Conservation (phyloP, 345 rosid species). For the Populus euphratica region DNA sequence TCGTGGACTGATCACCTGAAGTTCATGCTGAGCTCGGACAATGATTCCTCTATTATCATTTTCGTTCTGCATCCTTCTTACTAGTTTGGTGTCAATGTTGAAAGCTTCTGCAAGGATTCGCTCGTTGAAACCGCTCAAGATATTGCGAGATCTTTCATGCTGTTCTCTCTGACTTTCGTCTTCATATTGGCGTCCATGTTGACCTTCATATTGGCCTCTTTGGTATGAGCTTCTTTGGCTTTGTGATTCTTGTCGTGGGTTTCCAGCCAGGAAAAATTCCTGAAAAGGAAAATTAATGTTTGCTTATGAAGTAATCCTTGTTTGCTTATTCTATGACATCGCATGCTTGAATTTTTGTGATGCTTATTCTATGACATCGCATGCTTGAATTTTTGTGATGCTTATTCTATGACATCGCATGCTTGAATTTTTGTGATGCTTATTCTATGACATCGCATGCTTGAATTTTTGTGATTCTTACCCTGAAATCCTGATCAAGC, state of each 20-base stretch:
- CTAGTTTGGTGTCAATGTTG: background rate
- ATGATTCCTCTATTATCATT: background rate
- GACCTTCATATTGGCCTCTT: background rate
- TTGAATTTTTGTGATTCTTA: background rate
- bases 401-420: too few species aligned
- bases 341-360: background rate
- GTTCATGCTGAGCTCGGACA: background rate
- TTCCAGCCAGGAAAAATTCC: slow-evolving; percentile 52
- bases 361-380: too few species aligned
- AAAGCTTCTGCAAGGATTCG: slow-evolving; percentile 1
- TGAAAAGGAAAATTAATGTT: background rate
- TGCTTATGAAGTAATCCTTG: background rate
- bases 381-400: too few species aligned
- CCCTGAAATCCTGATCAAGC: slow-evolving; percentile 39
- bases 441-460: background rate
- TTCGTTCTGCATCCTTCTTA: background rate
- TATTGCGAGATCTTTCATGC: background rate
- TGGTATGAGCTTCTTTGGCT: background rate
- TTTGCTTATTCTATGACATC: background rate
- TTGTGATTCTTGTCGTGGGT: slow-evolving; percentile 23
- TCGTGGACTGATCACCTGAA: slow-evolving; percentile 17
- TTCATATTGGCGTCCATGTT: background rate
- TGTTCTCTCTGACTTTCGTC: background rate
- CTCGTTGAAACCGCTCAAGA: background rate
- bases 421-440: too few species aligned